Conservation (phyloP, 345 rosid species). For the Hypericum androsaemum region DNA sequence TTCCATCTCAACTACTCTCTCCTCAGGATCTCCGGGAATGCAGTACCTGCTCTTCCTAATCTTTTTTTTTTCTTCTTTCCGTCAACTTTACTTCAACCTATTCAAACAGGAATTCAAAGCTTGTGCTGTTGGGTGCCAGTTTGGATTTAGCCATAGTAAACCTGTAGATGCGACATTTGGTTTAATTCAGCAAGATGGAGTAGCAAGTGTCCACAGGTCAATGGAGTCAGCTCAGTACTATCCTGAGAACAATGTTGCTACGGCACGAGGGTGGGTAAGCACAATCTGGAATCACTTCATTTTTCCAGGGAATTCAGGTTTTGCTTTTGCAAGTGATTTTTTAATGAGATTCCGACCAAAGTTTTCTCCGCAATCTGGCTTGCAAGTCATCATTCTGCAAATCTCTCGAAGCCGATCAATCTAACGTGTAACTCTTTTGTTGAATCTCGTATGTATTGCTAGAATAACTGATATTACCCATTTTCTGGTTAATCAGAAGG, state of each 20-base stretch:
- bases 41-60: too few relatives aligned
- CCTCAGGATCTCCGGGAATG: too few relatives aligned
- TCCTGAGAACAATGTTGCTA: conserved; percentile 50
- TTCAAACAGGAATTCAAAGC: conserved; percentile 48
- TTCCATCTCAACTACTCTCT: too few relatives aligned
- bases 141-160: conserved; percentile 33
- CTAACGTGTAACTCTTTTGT: too few relatives aligned
- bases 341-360: too few relatives aligned
- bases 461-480: conserved; percentile 6
- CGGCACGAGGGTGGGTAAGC: conserved; percentile 99
- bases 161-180: conserved; percentile 70
- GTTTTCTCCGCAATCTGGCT: too few relatives aligned
- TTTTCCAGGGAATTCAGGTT: background rate
- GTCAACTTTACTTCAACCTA: too few relatives aligned
- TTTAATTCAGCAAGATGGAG: conserved; percentile 26
- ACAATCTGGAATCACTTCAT: conserved; percentile 32
- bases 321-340: background rate
- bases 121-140: conserved; percentile 63
- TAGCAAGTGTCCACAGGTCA: conserved; percentile 52
- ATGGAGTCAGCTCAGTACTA: conserved; percentile 93
- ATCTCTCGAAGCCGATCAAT: too few relatives aligned
- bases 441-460: background rate
- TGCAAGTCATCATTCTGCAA: too few relatives aligned
- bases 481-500: conserved; percentile 37
- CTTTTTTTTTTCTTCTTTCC: too few relatives aligned